Conservation (phyloP, 2,329 filamentous ascomycete species). For the Fusarium buxicola region DNA sequence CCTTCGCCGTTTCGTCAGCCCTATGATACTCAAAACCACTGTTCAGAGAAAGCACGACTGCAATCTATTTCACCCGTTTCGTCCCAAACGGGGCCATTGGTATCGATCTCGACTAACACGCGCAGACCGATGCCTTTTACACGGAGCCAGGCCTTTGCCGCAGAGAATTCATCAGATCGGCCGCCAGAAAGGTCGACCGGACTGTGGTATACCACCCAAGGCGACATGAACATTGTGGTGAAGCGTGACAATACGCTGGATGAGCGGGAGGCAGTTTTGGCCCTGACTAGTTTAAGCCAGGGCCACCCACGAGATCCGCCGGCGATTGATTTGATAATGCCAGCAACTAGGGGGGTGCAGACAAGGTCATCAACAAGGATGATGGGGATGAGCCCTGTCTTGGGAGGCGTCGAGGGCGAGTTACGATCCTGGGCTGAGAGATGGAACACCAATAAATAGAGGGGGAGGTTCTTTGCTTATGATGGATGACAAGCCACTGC, state of each 20-base stretch:
- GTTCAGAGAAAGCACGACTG: conserved; percentile 33
- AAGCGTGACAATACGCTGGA: conserved; percentile 28
- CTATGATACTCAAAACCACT: conserved; percentile 21
- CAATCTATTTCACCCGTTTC: conserved; percentile 31
- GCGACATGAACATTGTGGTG: conserved; percentile 19
- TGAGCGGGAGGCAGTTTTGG: conserved; percentile 42
- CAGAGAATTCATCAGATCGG: conserved; percentile 38
- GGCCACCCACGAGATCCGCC: conserved; percentile 26
- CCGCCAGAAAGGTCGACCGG: conserved; percentile 35
- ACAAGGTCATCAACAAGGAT: conserved; percentile 32
- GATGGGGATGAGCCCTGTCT: conserved; percentile 15
- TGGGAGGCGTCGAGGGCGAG: conserved; percentile 13
- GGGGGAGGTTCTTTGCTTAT: conserved; percentile 20
- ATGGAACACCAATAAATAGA: conserved; percentile 27
- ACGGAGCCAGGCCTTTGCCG: conserved; percentile 40
- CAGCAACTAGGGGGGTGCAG: conserved; percentile 21
- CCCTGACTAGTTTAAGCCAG: conserved; percentile 40
- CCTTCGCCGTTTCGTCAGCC: conserved; percentile 24
- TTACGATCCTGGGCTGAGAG: conserved; percentile 37
- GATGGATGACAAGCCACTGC: conserved; percentile 12
- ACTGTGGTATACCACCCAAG: conserved; percentile 21
- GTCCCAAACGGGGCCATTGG: conserved; percentile 37
- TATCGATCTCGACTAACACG: conserved; percentile 49
- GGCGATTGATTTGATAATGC: conserved; percentile 7
- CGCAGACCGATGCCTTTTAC: conserved; percentile 36